Base-by-base conservation (phyloP, 1,284 basidiomycete species). In the Ceratobasidium theobromae region DNA sequence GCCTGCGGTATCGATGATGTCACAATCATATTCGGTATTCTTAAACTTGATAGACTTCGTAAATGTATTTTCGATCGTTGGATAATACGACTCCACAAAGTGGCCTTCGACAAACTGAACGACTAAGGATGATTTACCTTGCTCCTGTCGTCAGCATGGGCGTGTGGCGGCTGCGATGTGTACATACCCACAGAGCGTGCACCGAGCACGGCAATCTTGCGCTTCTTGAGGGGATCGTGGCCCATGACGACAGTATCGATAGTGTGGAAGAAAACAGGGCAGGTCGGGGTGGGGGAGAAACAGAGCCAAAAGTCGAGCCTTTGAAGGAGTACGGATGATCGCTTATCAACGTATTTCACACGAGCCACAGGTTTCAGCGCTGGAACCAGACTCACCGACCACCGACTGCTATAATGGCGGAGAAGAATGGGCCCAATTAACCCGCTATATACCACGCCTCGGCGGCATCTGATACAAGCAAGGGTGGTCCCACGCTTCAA, bases 1-100 rank as follows among this genome's bases (percentile, higher is more conserved):
- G 53, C 97, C 97, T 65, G 97, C 97, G 68, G 95, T 98, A 79
- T 99, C 97, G 75, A 99, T 93, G 79, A 99, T 98, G 80, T 98
- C 95, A 80, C 93, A 94, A 71, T 93, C 86, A 75, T 93, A 98
- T 71, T 95, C 89, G 48, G 85, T 81, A 64, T 93, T 93, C 69
- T 91, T 89, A 80, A 89, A 86, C 71, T 84, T 85, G 77, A 98
- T 85, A 52, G 81, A 84, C 82, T 97, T 98, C 70, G 86, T 83
- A 75, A 92, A 92, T 48, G 90, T 93, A 72, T 83, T 86, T 77
- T 98, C 95, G 75, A 98, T 98, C 69, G 95, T 98, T 21, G 95
- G 95, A 77, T 94, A 96, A 82, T 98, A 93, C 23, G 86, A 83
- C 69, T 92, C 90, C 75, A 90, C 84, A 74, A 86, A 81, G 74